Evolutionary conservation across 176 grass and related monocot species (phyloP).

Genomic region (Ensete ventricosum): DNA sequence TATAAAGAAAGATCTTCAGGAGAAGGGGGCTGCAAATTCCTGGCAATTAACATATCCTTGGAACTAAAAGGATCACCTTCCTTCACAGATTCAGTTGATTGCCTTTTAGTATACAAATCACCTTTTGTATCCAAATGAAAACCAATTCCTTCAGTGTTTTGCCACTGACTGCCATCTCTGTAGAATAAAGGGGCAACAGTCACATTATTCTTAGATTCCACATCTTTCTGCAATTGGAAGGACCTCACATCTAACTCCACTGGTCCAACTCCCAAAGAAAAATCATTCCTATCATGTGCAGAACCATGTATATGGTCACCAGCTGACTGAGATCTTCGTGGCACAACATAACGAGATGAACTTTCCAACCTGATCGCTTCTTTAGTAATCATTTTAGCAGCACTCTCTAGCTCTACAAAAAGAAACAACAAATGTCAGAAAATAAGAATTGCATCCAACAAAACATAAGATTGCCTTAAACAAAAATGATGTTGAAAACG

Average conservation of each 20-base stretch:
- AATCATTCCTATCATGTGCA: conserved; percentile 2
- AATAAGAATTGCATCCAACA: not conserved
- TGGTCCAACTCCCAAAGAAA: conserved; percentile 5
- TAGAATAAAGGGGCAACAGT: conserved; percentile 5
- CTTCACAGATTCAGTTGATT: conserved; percentile 33
- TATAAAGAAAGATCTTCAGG: conserved; percentile 81
- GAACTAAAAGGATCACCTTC: conserved; percentile 36
- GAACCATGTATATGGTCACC: conserved; percentile 43
- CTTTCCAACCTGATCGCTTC: conserved; percentile 31
- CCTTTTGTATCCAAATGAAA: conserved; percentile 12
- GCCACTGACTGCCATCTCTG: conserved; percentile 4
- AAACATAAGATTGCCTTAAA: not conserved
- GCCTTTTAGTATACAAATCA: conserved; percentile 26
- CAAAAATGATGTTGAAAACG: not conserved
- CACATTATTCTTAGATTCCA: not conserved
- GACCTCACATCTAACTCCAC: not conserved
- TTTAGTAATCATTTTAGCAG: conserved; percentile 29
- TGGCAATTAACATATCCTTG: conserved; percentile 5
- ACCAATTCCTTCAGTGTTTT: conserved; percentile 11
- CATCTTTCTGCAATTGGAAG: conserved; percentile 10
- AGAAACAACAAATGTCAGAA: not conserved
- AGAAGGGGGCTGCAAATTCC: conserved; percentile 40
- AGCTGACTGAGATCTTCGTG: conserved; percentile 48
- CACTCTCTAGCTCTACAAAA: conserved; percentile 25
- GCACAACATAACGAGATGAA: conserved; percentile 44